Percentiles rank a stretch among this genome's conserved stretches.
Evolutionary conservation across 768 basidiomycete genomes (phyloP).

Genomic region (Kwoniella bestiolae): DNA sequence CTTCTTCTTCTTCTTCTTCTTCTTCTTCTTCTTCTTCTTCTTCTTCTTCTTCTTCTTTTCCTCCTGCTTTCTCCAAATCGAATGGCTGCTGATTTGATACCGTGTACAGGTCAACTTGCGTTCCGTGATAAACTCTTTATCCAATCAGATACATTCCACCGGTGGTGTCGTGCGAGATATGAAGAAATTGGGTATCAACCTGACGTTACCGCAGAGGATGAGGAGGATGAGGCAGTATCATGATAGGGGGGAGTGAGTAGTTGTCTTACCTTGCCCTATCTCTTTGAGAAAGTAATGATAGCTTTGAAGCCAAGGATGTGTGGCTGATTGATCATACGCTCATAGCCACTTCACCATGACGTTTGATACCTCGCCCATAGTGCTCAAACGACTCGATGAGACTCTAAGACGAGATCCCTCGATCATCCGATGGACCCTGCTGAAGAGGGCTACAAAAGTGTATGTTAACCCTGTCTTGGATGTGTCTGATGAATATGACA

Average conservation of each 20-base stretch:
- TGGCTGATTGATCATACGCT: neutral
- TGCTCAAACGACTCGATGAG: slow-evolving; percentile 45
- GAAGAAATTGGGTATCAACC: slow-evolving; percentile 48
- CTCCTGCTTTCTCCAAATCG: too few species aligned
- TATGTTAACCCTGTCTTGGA: slow-evolving; percentile 26
- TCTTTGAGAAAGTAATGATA: too few species aligned
- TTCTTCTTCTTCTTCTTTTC: too few species aligned
- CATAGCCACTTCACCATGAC: slow-evolving; percentile 53
- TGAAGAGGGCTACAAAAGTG: slow-evolving; percentile 53
- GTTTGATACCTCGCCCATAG: slow-evolving; percentile 54
- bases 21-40: too few species aligned
- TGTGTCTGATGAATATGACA: neutral
- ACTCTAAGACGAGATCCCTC: slow-evolving; percentile 50
- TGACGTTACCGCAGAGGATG: slow-evolving; percentile 51
- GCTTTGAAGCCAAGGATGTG: too few species aligned
- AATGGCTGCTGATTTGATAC: too few species aligned
- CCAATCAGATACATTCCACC: slow-evolving; percentile 43
- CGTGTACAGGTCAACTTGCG: slow-evolving; percentile 47
- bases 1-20: too few species aligned
- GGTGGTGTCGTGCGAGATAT: slow-evolving; percentile 55
- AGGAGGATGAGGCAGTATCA: slow-evolving; percentile 55
- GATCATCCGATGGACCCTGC: slow-evolving; percentile 48
- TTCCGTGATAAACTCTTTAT: slow-evolving; percentile 46
- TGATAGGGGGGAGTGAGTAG: slow-evolving; percentile 54
- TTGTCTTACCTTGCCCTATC: neutral